Evolutionary conservation across 1,139 yeast genomes (phyloP).

Genomic region (Tardiomyces blankii): DNA sequence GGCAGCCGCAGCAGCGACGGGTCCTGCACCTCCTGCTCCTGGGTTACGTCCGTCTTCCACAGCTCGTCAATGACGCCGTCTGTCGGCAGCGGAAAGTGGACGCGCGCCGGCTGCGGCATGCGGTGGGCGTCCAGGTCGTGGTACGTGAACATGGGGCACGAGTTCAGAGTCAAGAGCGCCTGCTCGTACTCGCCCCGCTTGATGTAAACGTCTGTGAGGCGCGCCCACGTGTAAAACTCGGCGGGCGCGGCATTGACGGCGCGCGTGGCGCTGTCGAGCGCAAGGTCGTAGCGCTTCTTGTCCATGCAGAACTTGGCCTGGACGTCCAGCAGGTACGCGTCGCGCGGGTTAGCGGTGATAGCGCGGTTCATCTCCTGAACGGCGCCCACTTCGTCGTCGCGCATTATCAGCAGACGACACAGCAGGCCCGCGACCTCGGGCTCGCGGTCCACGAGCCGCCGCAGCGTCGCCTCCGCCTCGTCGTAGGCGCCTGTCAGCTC

Average conservation of each 20-base stretch:
- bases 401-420: constrained; percentile 47
- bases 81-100: constrained; percentile 65
- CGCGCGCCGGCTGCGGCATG: constrained; percentile 58
- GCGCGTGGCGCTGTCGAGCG: constrained; percentile 59
- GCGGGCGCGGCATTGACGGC: constrained; percentile 78
- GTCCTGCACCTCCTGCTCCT: constrained; percentile 44
- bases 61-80: constrained; percentile 53
- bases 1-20: constrained; percentile 62
- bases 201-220: constrained; percentile 62
- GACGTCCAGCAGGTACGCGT: constrained; percentile 41
- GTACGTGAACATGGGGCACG: constrained; percentile 83
- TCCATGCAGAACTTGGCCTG: constrained; percentile 66
- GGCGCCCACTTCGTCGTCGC: constrained; percentile 73
- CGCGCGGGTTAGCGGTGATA: constrained; percentile 46
- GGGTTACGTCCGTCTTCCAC: constrained; percentile 51
- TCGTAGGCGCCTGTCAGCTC: constrained; percentile 55
- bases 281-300: constrained; percentile 58
- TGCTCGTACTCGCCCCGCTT: constrained; percentile 56
- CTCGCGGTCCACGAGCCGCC: constrained; percentile 32
- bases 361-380: constrained; percentile 55
- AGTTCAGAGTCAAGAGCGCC: constrained; percentile 74
- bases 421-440: constrained; percentile 46
- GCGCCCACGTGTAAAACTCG: constrained; percentile 76
- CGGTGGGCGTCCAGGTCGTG: constrained; percentile 40
- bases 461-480: constrained; percentile 45